These are phyloP conservation scores for Tolypocladium album DNA, from an alignment of 2,329 filamentous ascomycete species.

Conservation along the genomic window DNA sequence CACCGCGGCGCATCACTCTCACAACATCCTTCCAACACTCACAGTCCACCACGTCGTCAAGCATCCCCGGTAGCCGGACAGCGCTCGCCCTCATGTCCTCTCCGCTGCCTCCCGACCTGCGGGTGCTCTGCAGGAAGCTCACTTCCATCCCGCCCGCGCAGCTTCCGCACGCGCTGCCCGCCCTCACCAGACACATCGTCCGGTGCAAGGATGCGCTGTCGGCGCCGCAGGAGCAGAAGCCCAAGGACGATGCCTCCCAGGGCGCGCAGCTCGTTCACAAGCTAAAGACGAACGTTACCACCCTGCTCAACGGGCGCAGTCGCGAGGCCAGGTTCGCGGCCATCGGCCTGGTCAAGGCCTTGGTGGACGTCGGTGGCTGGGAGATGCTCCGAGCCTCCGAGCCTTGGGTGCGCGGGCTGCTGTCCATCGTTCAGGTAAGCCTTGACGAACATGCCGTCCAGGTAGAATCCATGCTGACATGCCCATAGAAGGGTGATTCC, in stretches of 20 bases:
- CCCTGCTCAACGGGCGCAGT: constrained; percentile 67
- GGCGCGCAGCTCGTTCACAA: constrained; percentile 65
- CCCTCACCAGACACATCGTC: constrained; percentile 51
- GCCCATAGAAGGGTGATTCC: constrained; percentile 61
- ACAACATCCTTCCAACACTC: neutral
- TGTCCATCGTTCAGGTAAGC: constrained; percentile 61
- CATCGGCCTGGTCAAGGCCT: constrained; percentile 67
- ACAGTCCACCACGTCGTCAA: neutral
- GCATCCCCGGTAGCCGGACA: neutral
- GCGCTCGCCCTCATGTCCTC: constrained; percentile 11
- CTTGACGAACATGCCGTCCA: neutral
- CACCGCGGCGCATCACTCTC: neutral
- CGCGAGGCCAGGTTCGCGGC: constrained; percentile 68
- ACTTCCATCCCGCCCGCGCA: constrained; percentile 61
- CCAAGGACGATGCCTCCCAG: constrained; percentile 53
- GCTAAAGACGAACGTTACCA: constrained; percentile 66
- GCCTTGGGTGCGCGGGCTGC: constrained; percentile 66
- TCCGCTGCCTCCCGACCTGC: constrained; percentile 39
- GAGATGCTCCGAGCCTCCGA: constrained; percentile 64
- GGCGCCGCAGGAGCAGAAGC: constrained; percentile 45
- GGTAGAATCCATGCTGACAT: neutral
- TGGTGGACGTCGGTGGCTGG: constrained; percentile 75
- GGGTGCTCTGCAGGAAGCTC: constrained; percentile 57
- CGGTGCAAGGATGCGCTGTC: constrained; percentile 53
- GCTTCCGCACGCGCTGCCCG: constrained; percentile 62